Evolutionary conservation across 116 monocot genomes (phyloP).

Genomic region (Iris pallida): DNA sequence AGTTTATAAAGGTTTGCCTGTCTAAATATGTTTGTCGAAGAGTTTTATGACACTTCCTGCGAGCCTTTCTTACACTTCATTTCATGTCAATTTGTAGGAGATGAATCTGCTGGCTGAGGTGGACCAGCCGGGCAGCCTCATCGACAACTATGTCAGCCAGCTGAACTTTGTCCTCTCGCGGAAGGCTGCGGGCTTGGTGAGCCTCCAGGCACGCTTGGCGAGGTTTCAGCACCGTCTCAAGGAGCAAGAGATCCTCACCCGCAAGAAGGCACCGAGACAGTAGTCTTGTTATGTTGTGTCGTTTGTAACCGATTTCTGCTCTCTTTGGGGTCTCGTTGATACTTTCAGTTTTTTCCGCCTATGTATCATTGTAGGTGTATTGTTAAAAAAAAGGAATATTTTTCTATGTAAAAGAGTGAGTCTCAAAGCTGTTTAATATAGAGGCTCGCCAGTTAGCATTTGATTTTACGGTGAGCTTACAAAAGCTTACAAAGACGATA

Average conservation of each 20-base stretch:
- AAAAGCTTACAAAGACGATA: no score
- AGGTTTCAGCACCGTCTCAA: slow-evolving; percentile 80
- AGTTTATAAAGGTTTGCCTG: no score
- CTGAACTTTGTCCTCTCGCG: slow-evolving; percentile 71
- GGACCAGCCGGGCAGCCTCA: slow-evolving; percentile 73
- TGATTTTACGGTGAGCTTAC: no score
- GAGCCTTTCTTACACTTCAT: neutral
- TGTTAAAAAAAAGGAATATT: no score
- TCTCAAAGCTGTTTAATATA: no score
- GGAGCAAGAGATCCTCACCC: slow-evolving; percentile 82
- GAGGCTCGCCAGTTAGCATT: no score
- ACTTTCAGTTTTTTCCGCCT: slow-evolving; percentile 45
- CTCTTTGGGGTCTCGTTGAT: neutral
- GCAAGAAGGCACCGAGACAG: slow-evolving; percentile 45
- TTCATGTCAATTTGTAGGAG: slow-evolving; percentile 37
- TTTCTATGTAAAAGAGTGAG: no score
- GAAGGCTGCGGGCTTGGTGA: slow-evolving; percentile 73
- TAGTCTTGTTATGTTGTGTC: neutral
- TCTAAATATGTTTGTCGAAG: no score
- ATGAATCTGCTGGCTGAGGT: slow-evolving; percentile 80
- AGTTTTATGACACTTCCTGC: no score
- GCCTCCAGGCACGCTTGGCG: slow-evolving; percentile 75
- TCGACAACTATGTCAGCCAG: slow-evolving; percentile 69
- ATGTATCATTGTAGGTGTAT: no score
- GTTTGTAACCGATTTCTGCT: neutral